Conservation (phyloP, 1,139 yeast genomes). For the Candida glucosophila region DNA sequence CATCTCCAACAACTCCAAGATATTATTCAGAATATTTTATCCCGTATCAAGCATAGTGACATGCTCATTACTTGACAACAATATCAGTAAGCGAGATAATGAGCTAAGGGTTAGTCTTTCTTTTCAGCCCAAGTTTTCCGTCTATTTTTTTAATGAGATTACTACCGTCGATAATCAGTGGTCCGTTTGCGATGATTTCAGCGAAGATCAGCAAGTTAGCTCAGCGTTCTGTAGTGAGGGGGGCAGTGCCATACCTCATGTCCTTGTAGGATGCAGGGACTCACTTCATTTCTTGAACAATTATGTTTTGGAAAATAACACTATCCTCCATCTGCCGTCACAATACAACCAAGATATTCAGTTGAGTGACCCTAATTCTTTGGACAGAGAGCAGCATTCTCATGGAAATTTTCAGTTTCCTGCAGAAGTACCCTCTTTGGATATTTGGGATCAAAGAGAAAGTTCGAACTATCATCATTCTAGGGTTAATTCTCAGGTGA, state of each 20-base stretch:
- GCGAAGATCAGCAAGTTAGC: conserved; percentile 73
- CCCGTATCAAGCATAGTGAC: conserved; percentile 42
- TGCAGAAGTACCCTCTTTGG: conserved; percentile 14
- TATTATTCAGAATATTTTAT: conserved; percentile 62
- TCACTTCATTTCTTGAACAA: conserved; percentile 47
- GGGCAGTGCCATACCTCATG: conserved; percentile 44
- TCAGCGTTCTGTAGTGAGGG: conserved; percentile 53
- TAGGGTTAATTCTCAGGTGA: no score
- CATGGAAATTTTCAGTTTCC: conserved; percentile 14
- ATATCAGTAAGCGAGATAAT: conserved; percentile 31
- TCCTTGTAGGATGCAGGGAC: conserved; percentile 42
- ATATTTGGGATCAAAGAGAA: no score
- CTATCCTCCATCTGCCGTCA: conserved; percentile 6
- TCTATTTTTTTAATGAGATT: conserved; percentile 51
- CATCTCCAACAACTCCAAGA: conserved; percentile 54
- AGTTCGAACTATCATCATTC: conserved; percentile 20
- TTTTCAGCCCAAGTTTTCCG: conserved; percentile 69
- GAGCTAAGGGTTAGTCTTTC: conserved; percentile 45
- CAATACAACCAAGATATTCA: conserved; percentile 10
- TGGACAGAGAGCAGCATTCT: conserved; percentile 7
- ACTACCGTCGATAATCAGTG: conserved; percentile 54
- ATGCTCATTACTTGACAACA: conserved; percentile 42
- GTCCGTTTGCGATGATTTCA: conserved; percentile 77
- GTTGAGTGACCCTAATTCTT: conserved; percentile 9
- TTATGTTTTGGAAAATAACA: conserved; percentile 39